Conservation (phyloP, 1,284 basidiomycete genomes). For the Afroboletus lepidellus region DNA sequence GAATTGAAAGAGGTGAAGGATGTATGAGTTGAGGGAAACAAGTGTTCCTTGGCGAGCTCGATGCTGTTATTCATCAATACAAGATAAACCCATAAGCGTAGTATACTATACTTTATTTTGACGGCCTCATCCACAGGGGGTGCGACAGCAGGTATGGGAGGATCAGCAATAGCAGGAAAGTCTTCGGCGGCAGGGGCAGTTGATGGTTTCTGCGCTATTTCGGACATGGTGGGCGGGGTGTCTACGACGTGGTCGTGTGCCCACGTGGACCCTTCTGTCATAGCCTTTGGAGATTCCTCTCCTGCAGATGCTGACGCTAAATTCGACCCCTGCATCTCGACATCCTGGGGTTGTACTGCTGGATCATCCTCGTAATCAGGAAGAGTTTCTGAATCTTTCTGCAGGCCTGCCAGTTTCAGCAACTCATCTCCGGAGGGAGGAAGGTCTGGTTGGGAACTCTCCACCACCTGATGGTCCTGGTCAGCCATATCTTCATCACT, state of each 20-base stretch:
- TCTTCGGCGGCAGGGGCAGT: neutral
- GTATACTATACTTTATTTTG: slow-evolving; percentile 27
- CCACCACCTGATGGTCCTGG: slow-evolving; percentile 5
- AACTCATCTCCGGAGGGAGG: slow-evolving; percentile 45
- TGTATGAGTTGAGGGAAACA: slow-evolving; percentile 41
- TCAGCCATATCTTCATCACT: slow-evolving; percentile 23
- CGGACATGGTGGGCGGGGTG: neutral
- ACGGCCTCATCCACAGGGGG: slow-evolving; percentile 14
- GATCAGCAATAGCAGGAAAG: neutral
- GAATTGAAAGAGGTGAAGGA: slow-evolving; percentile 20
- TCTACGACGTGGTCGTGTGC: slow-evolving; percentile 7
- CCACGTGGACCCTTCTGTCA: slow-evolving; percentile 1
- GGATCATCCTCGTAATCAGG: slow-evolving; percentile 56
- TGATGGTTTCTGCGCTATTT: slow-evolving; percentile 2
- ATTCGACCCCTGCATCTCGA: neutral
- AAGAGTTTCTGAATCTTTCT: slow-evolving; percentile 39
- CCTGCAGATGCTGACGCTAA: neutral
- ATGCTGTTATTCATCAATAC: slow-evolving; percentile 32
- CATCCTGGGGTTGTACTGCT: slow-evolving; percentile 14
- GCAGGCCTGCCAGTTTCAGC: slow-evolving; percentile 45
- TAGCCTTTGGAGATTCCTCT: neutral
- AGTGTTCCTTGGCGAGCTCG: slow-evolving; percentile 41
- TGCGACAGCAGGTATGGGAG: neutral
- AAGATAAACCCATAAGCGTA: neutral
- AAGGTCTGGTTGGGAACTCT: neutral